phyloP scores from a whole-genome alignment of 1,284 basidiomycete species.

The Sporisorium exsertum region DNA sequence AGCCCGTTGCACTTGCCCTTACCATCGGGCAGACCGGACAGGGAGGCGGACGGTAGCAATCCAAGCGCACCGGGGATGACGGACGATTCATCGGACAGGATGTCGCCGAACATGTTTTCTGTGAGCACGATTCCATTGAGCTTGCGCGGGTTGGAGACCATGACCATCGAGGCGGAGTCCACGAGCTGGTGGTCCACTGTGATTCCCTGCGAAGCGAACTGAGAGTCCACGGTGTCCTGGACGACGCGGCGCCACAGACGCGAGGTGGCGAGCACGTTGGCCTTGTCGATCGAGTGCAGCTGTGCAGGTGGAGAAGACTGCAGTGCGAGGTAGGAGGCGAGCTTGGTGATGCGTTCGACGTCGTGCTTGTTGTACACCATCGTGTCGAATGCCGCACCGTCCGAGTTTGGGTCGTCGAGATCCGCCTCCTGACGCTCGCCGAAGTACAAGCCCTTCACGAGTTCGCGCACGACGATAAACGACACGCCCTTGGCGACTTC shows the following conservation, averaged over 20 bases:
- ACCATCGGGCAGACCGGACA: constrained; percentile 87
- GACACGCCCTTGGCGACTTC: constrained; percentile 86
- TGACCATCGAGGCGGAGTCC: constrained; percentile 95
- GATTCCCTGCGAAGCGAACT: constrained; percentile 60
- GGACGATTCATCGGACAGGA: constrained; percentile 93
- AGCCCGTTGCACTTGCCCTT: constrained; percentile 79
- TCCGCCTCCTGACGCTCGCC: constrained; percentile 85
- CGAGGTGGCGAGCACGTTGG: constrained; percentile 95
- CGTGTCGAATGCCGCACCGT: constrained; percentile 69
- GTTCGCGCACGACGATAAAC: constrained; percentile 93
- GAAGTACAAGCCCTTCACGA: constrained; percentile 80
- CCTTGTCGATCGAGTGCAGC: constrained; percentile 97
- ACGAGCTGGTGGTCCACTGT: constrained; percentile 79
- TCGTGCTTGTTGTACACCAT: constrained; percentile 93
- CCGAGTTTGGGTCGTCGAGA: constrained; percentile 59
- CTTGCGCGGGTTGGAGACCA: constrained; percentile 90
- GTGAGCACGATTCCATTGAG: constrained; percentile 83
- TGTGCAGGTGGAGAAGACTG: constrained; percentile 83
- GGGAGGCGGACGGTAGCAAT: constrained; percentile 92
- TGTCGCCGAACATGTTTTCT: constrained; percentile 72
- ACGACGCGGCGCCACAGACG: constrained; percentile 86
- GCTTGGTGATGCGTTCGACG: constrained; percentile 92
- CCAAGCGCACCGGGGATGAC: constrained; percentile 98
- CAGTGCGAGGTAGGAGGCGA: constrained; percentile 92
- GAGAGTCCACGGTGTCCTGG: constrained; percentile 62